Evolutionary conservation across 225 moss, liverwort and hornwort genomes (phyloP).

Genomic region (Polytrichum commune): DNA sequence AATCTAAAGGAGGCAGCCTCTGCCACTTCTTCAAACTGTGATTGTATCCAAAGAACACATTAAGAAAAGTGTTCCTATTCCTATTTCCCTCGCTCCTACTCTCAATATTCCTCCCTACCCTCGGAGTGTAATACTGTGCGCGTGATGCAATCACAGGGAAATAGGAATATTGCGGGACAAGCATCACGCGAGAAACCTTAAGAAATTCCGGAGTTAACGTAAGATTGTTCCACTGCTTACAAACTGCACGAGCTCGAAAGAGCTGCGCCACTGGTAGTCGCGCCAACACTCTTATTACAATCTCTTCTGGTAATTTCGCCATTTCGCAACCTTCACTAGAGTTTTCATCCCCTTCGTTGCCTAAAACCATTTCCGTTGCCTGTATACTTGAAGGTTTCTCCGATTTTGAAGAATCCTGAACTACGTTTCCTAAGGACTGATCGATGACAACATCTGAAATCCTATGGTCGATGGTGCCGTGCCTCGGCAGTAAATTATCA

Average conservation of each 20-base stretch:
- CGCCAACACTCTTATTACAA: conserved; percentile 30
- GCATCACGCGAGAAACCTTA: conserved; percentile 11
- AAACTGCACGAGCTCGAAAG: conserved; percentile 36
- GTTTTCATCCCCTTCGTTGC: background rate
- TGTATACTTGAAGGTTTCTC: background rate
- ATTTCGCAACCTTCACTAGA: conserved; percentile 13
- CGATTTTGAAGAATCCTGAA: background rate
- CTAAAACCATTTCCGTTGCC: background rate
- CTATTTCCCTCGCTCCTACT: background rate
- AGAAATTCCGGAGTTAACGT: conserved; percentile 24
- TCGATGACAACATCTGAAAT: too few relatives aligned
- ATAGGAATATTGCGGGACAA: conserved; percentile 16
- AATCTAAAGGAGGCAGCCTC: conserved; percentile 40
- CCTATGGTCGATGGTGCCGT: too few relatives aligned
- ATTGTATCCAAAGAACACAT: conserved; percentile 43
- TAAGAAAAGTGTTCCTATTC: conserved; percentile 17
- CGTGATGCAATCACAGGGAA: conserved; percentile 42
- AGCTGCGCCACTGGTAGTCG: conserved; percentile 38
- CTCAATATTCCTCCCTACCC: too few relatives aligned
- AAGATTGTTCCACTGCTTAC: conserved; percentile 45
- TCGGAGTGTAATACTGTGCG: too few relatives aligned
- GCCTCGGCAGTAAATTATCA: too few relatives aligned
- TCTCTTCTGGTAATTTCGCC: conserved; percentile 44
- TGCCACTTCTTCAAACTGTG: conserved; percentile 37
- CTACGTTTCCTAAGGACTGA: background rate